phyloP scores from a whole-genome alignment of 257 asterid genomes.

The Solanum appendiculatum region DNA sequence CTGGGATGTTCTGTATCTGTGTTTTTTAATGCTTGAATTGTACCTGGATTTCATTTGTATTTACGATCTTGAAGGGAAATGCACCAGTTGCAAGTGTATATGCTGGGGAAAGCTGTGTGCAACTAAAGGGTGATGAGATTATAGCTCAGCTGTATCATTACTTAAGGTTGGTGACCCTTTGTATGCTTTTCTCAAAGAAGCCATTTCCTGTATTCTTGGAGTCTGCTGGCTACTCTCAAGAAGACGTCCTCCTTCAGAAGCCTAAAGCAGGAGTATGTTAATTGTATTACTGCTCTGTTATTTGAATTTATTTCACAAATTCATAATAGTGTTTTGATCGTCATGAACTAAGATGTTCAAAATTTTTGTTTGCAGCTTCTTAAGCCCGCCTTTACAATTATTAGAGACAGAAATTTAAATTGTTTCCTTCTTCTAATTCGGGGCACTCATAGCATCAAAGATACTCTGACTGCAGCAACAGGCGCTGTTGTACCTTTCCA shows the following conservation, averaged over 20 bases:
- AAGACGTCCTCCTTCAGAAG: conserved; percentile 65
- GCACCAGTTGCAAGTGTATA: conserved; percentile 70
- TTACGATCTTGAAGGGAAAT: conserved; percentile 50
- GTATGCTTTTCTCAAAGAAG: conserved; percentile 69
- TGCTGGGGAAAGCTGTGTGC: conserved; percentile 57
- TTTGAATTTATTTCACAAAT: neutral
- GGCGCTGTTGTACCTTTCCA: conserved; percentile 92
- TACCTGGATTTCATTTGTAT: neutral
- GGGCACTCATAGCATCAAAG: conserved; percentile 84
- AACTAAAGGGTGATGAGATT: conserved; percentile 54
- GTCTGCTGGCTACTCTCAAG: conserved; percentile 46
- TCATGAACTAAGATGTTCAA: conserved; percentile 3
- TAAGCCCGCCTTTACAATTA: conserved; percentile 74
- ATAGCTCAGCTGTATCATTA: conserved; percentile 45
- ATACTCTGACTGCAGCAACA: conserved; percentile 76
- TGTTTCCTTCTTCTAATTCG: conserved; percentile 81
- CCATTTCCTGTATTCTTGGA: conserved; percentile 70
- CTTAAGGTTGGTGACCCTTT: conserved; percentile 56
- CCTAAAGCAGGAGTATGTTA: conserved; percentile 77
- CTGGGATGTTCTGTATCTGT: neutral
- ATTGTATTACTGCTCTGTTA: neutral
- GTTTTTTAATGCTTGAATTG: neutral
- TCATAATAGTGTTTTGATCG: neutral
- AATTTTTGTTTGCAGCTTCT: conserved; percentile 43
- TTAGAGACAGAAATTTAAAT: conserved; percentile 53